Conservation (phyloP, 129 eudicot species). For the Tanacetum coccineum region DNA sequence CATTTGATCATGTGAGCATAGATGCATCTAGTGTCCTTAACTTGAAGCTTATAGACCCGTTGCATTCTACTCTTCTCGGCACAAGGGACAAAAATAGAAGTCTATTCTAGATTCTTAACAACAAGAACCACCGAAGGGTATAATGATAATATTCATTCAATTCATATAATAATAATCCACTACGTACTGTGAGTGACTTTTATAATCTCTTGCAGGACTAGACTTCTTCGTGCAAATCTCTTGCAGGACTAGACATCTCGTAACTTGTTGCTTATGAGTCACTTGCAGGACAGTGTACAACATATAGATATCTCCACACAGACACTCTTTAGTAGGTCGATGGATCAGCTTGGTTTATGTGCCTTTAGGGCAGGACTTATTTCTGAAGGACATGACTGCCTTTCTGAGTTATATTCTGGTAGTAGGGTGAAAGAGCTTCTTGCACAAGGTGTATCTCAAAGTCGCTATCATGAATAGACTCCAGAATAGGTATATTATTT, state of each 20-base stretch:
- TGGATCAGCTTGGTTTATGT: conserved; percentile 96
- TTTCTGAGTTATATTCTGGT: conserved; percentile 85
- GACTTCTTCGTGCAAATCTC: no score
- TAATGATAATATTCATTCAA: no score
- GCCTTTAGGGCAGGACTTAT: conserved; percentile 88
- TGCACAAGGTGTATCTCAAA: conserved; percentile 93
- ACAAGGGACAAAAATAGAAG: conserved; percentile 93
- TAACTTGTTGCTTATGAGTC: conserved; percentile 90
- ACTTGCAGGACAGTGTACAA: conserved; percentile 84
- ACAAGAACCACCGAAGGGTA: conserved; percentile 95
- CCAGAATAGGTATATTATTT: conserved; percentile 75
- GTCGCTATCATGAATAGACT: conserved; percentile 87
- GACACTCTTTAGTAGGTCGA: conserved; percentile 80
- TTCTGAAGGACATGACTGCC: conserved; percentile 77
- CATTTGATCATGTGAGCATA: conserved; percentile 96
- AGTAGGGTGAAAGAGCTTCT: conserved; percentile 97
- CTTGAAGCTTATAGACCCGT: conserved; percentile 89
- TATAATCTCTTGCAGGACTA: no score
- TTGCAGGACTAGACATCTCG: no score
- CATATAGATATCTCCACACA: conserved; percentile 92
- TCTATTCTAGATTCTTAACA: conserved; percentile 86
- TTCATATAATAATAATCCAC: no score
- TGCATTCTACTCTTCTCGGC: conserved; percentile 70
- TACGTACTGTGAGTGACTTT: no score
- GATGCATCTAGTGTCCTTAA: conserved; percentile 95